A percentile compares a stretch with the other conserved stretches of the same genome.
Evolutionary conservation across 2,329 filamentous ascomycete genomes (phyloP).

Genomic region (Diaporthe vexans): DNA sequence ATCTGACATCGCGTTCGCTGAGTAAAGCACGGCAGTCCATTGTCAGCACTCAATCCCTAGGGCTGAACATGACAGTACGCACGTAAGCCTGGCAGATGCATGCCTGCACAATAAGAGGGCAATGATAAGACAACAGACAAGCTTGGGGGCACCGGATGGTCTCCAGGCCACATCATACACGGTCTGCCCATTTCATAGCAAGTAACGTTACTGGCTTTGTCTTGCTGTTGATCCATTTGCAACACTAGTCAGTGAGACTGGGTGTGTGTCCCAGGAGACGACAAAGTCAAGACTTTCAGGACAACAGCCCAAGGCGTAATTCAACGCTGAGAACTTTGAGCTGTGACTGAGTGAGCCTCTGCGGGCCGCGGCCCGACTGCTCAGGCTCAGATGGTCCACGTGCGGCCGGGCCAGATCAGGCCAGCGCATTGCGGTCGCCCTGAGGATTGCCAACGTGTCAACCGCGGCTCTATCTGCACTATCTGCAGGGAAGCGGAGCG

Average conservation of each 20-base stretch:
- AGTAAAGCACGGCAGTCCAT: constrained; percentile 21
- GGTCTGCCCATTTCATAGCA: background rate
- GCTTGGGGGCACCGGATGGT: background rate
- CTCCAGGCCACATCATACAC: background rate
- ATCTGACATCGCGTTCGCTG: constrained; percentile 11
- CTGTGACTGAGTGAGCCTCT: background rate
- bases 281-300: background rate
- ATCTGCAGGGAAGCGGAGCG: constrained; percentile 21
- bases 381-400: background rate
- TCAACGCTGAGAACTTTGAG: background rate
- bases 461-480: constrained; percentile 30
- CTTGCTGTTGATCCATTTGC: background rate
- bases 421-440: background rate
- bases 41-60: constrained; percentile 37
- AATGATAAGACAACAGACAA: constrained; percentile 23
- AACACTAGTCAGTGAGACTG: background rate
- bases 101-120: constrained; percentile 17
- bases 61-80: constrained; percentile 30
- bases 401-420: constrained; percentile 5
- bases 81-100: constrained; percentile 18
- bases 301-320: background rate
- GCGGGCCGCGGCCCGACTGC: constrained; percentile 19
- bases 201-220: constrained; percentile 17
- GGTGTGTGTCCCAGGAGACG: background rate
- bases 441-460: background rate